Evolutionary conservation across 1,284 basidiomycete genomes (phyloP), one percentile per base, ranked within the genome.

Genomic region (Rhizopogon hawkerae): DNA sequence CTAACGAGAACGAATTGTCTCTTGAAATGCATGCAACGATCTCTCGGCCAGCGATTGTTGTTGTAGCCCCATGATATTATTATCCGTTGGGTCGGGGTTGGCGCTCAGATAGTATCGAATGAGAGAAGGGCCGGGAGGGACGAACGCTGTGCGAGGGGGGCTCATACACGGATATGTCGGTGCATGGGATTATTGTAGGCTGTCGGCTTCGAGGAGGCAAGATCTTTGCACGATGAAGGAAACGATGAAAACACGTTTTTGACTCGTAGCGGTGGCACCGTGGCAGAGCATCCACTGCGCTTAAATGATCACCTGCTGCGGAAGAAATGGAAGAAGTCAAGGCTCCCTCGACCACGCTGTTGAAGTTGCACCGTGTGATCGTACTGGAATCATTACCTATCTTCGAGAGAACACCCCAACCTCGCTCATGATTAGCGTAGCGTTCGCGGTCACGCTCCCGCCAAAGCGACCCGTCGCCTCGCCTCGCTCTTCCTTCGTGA

Each of bases 1-100:
- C 78, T 98, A 98, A 71, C 95, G 89, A 62, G 95, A 95, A 69
- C 91, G 95, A 57, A 98, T 98, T 0, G 95, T 98, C 71, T 98
- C 95, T 73, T 99, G 21, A 21, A 21, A 21, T 21, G 21, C 21
- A 21, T 21, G 21, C 21, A 5, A 21, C 21, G 21, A 21, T 21
- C 21, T 21, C 21, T 3, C 5, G 21, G 21, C 21, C 21, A 21
- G 21, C 21, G 21, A 21, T 21, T 21, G 3, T 21, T 21, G 21
- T 21, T 21, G 21, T 21, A 21, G 4, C 4, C 3, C 21, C 4
- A 21, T 21, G 21, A 5, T 0, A 1, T 21, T 21, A 21, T 21
- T 21, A 3, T 21, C 3, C 18, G 18, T 21, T 21, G 18, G 18
- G 18, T 21, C 21, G 21, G 3, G 4, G 21, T 5, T 18, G 18